Percentiles rank a stretch among this genome's conserved stretches.
phyloP scores from a whole-genome alignment of 2,329 filamentous ascomycete genomes.

The Diaporthe vexans region DNA sequence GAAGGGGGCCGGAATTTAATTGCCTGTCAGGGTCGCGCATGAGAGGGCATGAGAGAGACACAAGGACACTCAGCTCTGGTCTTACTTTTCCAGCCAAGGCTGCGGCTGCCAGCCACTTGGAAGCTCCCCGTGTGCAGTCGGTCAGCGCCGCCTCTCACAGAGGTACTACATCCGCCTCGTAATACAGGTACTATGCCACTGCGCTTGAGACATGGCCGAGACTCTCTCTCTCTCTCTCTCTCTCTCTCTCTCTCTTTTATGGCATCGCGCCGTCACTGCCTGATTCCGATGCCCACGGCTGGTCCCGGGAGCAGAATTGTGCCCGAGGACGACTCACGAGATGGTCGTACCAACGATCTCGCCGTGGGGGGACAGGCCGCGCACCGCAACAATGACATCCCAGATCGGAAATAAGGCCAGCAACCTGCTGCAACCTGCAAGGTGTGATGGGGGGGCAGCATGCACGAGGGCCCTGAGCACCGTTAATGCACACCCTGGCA shows the following conservation, averaged over 20 bases:
- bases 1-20: neutral
- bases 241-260: neutral
- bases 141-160: conserved; percentile 6
- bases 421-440: neutral
- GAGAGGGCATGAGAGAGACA: neutral
- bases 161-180: neutral
- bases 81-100: conserved; percentile 9
- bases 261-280: neutral
- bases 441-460: neutral
- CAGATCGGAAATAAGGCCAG: conserved; percentile 18
- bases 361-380: neutral
- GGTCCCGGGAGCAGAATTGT: conserved; percentile 4
- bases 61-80: conserved; percentile 9
- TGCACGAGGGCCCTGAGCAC: neutral
- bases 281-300: neutral
- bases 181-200: neutral
- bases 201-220: conserved; percentile 7
- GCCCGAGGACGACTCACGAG: neutral
- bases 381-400: neutral
- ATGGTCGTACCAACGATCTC: neutral
- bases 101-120: conserved; percentile 28
- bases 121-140: conserved; percentile 9
- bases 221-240: neutral
- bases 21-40: neutral
- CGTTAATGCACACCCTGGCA: conserved; percentile 11